These are phyloP conservation scores for Saussurea involucrata DNA, from an alignment of 129 eudicot genomes.

Conservation along the genomic window DNA sequence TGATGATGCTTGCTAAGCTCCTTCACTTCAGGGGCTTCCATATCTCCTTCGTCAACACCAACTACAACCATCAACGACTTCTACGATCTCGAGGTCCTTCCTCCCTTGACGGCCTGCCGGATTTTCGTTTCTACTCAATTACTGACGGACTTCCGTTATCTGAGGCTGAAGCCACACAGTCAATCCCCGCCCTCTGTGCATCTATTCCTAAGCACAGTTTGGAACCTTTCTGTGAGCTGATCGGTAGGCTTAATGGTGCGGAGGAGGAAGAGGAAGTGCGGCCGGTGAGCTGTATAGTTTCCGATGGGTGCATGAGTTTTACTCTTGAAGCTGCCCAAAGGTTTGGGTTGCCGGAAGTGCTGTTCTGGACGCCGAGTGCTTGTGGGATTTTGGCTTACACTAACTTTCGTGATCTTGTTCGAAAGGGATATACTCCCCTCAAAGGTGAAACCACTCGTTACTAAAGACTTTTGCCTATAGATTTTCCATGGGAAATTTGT, in stretches of 20 bases:
- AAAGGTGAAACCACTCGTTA: slow-evolving; percentile 54
- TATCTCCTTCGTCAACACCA: slow-evolving; percentile 52
- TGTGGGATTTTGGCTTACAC: slow-evolving; percentile 51
- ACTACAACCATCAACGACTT: slow-evolving; percentile 60
- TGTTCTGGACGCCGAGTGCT: slow-evolving; percentile 61
- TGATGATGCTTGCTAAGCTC: slow-evolving; percentile 50
- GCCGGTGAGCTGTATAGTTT: slow-evolving; percentile 59
- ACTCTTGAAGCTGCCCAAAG: slow-evolving; percentile 52
- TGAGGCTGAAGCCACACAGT: slow-evolving; percentile 58
- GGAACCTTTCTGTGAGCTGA: slow-evolving; percentile 39
- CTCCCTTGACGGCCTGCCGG: slow-evolving; percentile 41
- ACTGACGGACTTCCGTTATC: slow-evolving; percentile 58
- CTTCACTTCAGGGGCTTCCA: slow-evolving; percentile 49
- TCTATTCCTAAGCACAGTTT: slow-evolving; percentile 33
- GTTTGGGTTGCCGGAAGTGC: slow-evolving; percentile 48
- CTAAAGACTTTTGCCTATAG: too few species aligned
- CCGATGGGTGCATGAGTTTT: slow-evolving; percentile 68
- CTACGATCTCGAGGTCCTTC: slow-evolving; percentile 47
- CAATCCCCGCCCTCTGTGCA: slow-evolving; percentile 40
- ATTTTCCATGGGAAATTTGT: too few species aligned
- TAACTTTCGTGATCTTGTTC: slow-evolving; percentile 34
- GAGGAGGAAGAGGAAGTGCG: slow-evolving; percentile 23
- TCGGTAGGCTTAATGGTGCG: slow-evolving; percentile 21
- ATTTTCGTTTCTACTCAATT: slow-evolving; percentile 51
- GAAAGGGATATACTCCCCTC: slow-evolving; percentile 46